Evolutionary conservation across 495 filamentous ascomycete genomes (phyloP).

Genomic region (Penicillium maclennaniae): DNA sequence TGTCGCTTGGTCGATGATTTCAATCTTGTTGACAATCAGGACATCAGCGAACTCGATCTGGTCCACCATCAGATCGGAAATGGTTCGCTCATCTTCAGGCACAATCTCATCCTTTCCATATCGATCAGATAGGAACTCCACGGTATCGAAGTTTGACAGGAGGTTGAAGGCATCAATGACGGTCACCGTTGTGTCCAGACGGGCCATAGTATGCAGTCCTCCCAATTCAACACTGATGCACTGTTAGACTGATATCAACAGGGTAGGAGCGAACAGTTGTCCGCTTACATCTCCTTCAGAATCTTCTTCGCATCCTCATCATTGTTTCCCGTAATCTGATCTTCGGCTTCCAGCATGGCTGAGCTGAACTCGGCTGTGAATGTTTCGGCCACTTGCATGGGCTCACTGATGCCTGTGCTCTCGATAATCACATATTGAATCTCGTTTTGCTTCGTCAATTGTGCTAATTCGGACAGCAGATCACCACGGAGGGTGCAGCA

Average conservation of each 20-base stretch:
- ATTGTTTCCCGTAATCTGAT: slow-evolving; percentile 18
- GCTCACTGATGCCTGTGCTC: slow-evolving; percentile 58
- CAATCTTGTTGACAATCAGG: slow-evolving; percentile 54
- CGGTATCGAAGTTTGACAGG: slow-evolving; percentile 53
- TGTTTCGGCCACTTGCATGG: slow-evolving; percentile 60
- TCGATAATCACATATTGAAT: slow-evolving; percentile 60
- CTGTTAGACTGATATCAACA: slow-evolving; percentile 1
- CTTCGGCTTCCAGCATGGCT: slow-evolving; percentile 39
- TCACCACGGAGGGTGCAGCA: slow-evolving; percentile 60
- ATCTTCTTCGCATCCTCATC: slow-evolving; percentile 35
- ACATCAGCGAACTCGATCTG: slow-evolving; percentile 63
- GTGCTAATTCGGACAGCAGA: slow-evolving; percentile 51
- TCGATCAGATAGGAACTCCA: slow-evolving; percentile 53
- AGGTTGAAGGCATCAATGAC: slow-evolving; percentile 58
- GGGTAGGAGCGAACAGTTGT: too few relatives aligned
- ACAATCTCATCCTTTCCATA: slow-evolving; percentile 39
- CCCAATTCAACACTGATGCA: slow-evolving; percentile 40
- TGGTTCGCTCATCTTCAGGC: slow-evolving; percentile 55
- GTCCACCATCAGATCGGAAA: slow-evolving; percentile 58
- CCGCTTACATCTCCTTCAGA: slow-evolving; percentile 35
- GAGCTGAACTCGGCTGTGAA: slow-evolving; percentile 50
- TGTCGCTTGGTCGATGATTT: slow-evolving; percentile 37
- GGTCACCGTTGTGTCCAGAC: slow-evolving; percentile 56
- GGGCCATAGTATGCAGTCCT: slow-evolving; percentile 49
- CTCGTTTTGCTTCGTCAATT: slow-evolving; percentile 42